Evolutionary conservation across 257 asterid genomes (phyloP).

Genomic region (Hygrophila difformis): DNA sequence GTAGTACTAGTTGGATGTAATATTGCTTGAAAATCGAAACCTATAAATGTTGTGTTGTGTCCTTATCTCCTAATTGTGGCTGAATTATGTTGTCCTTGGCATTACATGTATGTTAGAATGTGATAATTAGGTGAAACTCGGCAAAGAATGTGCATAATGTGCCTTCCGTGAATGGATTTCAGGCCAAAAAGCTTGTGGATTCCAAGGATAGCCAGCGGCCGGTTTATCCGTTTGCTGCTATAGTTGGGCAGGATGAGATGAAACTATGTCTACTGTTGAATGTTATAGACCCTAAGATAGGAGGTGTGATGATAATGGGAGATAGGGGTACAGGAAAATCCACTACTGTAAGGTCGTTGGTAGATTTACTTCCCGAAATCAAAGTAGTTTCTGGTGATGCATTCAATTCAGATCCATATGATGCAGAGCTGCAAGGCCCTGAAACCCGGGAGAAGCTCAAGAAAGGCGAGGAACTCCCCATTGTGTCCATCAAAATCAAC

Average conservation of each 20-base stretch:
- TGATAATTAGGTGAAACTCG: neutral
- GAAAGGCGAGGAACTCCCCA: slow-evolving; percentile 44
- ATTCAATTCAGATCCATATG: slow-evolving; percentile 90
- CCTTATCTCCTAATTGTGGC: no score
- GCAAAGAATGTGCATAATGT: neutral
- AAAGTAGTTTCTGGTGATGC: slow-evolving; percentile 72
- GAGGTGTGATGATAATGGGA: slow-evolving; percentile 98
- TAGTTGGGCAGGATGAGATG: slow-evolving; percentile 99
- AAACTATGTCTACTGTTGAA: slow-evolving; percentile 74
- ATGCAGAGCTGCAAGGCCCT: slow-evolving; percentile 72
- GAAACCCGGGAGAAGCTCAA: slow-evolving; percentile 60
- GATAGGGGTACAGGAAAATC: slow-evolving; percentile 97
- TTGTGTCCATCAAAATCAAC: slow-evolving; percentile 52
- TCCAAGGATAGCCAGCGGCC: slow-evolving; percentile 79
- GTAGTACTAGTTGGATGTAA: no score
- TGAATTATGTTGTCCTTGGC: no score
- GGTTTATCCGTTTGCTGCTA: slow-evolving; percentile 90
- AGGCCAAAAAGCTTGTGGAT: slow-evolving; percentile 48
- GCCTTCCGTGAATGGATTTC: slow-evolving; percentile 12
- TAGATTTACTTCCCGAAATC: slow-evolving; percentile 84
- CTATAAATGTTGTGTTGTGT: no score
- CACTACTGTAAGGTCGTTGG: slow-evolving; percentile 76
- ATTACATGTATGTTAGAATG: neutral
- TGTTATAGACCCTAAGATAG: slow-evolving; percentile 93
- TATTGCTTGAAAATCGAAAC: no score